Percentiles rank a stretch among this genome's conserved stretches.
Evolutionary conservation across 176 grass and related monocot genomes (phyloP).

Genomic region (Zea luxurians): DNA sequence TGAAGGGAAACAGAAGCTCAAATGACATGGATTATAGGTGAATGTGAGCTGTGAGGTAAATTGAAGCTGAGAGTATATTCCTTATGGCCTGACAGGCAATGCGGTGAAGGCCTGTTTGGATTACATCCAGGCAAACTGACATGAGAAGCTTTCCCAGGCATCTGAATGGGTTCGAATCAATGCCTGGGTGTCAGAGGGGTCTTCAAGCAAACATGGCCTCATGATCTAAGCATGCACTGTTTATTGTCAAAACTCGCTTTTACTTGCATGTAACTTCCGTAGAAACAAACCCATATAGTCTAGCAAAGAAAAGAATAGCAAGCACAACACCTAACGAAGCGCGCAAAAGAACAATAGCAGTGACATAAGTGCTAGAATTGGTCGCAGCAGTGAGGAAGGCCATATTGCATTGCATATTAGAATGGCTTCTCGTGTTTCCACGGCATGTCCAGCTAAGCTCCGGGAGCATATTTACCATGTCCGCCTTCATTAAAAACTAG

Average conservation of each 20-base stretch:
- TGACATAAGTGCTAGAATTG: constrained; percentile 8
- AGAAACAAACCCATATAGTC: not conserved
- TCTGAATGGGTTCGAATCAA: not conserved
- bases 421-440: not conserved
- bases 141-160: not conserved
- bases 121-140: not conserved
- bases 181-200: not conserved
- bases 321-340: not conserved
- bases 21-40: not conserved
- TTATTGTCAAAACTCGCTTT: not conserved
- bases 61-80: not conserved
- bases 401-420: not conserved
- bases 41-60: not conserved
- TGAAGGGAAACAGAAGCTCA: not conserved
- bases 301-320: not conserved
- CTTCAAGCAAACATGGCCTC: not conserved
- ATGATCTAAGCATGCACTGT: not conserved
- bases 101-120: not conserved
- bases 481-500: constrained; percentile 13
- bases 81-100: not conserved
- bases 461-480: constrained; percentile 1
- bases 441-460: constrained; percentile 21
- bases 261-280: not conserved
- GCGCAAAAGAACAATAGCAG: not conserved
- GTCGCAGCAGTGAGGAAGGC: not conserved